Evolutionary conservation across 352 stramenopile genomes (phyloP).

Genomic region (Pythium chondricola): DNA sequence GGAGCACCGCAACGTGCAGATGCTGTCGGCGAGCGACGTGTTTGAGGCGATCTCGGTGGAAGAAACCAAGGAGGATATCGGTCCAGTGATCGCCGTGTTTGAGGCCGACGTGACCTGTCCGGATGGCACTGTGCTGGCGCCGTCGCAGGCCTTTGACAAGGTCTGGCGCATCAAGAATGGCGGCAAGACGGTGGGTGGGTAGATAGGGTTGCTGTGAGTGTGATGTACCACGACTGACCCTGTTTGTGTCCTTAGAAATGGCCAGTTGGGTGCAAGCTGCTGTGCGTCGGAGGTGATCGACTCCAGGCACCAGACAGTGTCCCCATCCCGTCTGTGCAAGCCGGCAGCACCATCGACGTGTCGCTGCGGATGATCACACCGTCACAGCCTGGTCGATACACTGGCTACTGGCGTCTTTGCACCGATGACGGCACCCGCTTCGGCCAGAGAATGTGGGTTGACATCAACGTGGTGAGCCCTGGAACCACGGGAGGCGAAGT

Average conservation of each 20-base stretch:
- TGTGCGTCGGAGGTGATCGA: constrained; percentile 65
- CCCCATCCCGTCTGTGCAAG: constrained; percentile 58
- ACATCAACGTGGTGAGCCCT: constrained; percentile 66
- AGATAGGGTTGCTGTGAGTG: not conserved
- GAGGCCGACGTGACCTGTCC: constrained; percentile 82
- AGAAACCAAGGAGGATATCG: constrained; percentile 64
- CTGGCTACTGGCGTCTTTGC: constrained; percentile 85
- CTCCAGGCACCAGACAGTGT: constrained; percentile 72
- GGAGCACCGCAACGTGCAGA: constrained; percentile 58
- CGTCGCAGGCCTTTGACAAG: constrained; percentile 73
- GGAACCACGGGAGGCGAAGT: constrained; percentile 14
- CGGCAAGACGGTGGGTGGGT: constrained; percentile 33
- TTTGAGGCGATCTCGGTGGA: constrained; percentile 68
- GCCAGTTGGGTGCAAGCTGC: constrained; percentile 58
- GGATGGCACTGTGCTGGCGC: constrained; percentile 71
- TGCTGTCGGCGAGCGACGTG: constrained; percentile 63
- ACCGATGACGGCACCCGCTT: constrained; percentile 77
- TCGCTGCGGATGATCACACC: constrained; percentile 70
- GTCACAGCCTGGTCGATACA: constrained; percentile 64
- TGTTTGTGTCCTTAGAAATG: constrained; percentile 36
- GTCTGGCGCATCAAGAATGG: constrained; percentile 85
- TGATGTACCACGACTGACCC: not conserved
- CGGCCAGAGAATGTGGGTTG: constrained; percentile 85
- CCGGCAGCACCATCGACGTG: constrained; percentile 65
- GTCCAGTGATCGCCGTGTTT: constrained; percentile 74